Evolutionary conservation across 2,329 filamentous ascomycete genomes (phyloP).

Genomic region (Thermochaetoides dissita): DNA sequence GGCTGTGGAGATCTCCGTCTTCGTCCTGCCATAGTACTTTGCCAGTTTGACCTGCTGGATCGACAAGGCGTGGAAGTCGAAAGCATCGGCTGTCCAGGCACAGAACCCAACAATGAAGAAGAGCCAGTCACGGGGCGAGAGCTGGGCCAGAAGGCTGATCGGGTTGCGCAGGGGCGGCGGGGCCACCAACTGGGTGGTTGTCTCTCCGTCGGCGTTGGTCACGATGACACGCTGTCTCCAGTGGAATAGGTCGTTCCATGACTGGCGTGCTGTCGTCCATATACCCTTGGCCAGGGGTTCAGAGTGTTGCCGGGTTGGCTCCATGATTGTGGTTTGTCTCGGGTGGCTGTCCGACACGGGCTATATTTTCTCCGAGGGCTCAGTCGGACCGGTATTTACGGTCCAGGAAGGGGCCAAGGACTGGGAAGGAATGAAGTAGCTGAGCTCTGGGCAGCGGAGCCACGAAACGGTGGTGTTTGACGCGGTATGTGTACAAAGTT

Average conservation of each 20-base stretch:
- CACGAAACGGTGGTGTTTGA: no score
- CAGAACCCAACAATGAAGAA: conserved; percentile 63
- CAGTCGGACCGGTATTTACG: no score
- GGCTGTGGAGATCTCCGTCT: conserved; percentile 57
- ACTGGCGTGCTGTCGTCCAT: conserved; percentile 17
- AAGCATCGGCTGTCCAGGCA: conserved; percentile 70
- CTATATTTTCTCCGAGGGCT: no score
- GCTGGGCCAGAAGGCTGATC: conserved; percentile 49
- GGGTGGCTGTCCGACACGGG: background rate
- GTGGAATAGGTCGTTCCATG: conserved; percentile 22
- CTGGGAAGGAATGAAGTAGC: no score
- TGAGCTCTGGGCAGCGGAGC: no score
- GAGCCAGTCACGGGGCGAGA: conserved; percentile 54
- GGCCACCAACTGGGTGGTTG: conserved; percentile 51
- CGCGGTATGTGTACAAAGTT: no score
- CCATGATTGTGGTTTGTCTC: conserved; percentile 9
- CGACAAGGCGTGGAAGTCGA: conserved; percentile 69
- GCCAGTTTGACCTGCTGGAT: conserved; percentile 63
- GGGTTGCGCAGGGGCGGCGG: conserved; percentile 58
- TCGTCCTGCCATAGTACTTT: conserved; percentile 32
- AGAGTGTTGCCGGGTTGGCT: conserved; percentile 33
- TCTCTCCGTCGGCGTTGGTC: conserved; percentile 50
- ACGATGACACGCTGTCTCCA: conserved; percentile 63
- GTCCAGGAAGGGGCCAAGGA: no score
- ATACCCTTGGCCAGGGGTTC: conserved; percentile 55